Percentiles rank a stretch among this genome's conserved stretches.
Conservation (phyloP, 2,329 filamentous ascomycete species). For the Lachnellula hyalina region DNA sequence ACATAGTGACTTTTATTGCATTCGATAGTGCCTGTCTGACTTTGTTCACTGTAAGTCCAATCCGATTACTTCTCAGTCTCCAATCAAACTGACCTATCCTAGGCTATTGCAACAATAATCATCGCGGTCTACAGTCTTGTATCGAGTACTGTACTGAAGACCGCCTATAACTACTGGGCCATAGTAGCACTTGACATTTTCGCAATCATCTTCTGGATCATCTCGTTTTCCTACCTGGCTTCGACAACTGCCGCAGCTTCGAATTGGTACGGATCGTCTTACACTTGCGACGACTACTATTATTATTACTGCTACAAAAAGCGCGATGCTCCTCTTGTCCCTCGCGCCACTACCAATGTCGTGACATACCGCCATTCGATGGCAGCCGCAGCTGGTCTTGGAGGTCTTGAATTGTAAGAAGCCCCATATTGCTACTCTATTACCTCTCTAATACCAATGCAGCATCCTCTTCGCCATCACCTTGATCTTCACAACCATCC, state of each 20-base stretch:
- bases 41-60: constrained; percentile 36
- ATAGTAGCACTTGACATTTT: constrained; percentile 46
- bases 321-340: neutral
- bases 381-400: constrained; percentile 15
- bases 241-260: constrained; percentile 10
- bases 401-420: constrained; percentile 19
- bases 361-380: constrained; percentile 16
- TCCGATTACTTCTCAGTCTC: neutral
- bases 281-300: constrained; percentile 6
- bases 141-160: constrained; percentile 25
- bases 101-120: constrained; percentile 39
- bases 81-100: neutral
- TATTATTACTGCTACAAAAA: constrained; percentile 11
- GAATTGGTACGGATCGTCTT: neutral
- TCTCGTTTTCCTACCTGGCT: constrained; percentile 17
- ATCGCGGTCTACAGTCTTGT: constrained; percentile 41
- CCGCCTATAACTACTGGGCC: constrained; percentile 49
- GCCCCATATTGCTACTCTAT: neutral
- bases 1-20: constrained; percentile 35
- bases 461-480: constrained; percentile 18
- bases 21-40: constrained; percentile 20
- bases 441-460: neutral
- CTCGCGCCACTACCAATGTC: constrained; percentile 4
- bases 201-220: constrained; percentile 48
- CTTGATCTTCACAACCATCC: constrained; percentile 7